Conservation (phyloP, 2,329 filamentous ascomycete genomes). For the Aspergillus sp. region DNA sequence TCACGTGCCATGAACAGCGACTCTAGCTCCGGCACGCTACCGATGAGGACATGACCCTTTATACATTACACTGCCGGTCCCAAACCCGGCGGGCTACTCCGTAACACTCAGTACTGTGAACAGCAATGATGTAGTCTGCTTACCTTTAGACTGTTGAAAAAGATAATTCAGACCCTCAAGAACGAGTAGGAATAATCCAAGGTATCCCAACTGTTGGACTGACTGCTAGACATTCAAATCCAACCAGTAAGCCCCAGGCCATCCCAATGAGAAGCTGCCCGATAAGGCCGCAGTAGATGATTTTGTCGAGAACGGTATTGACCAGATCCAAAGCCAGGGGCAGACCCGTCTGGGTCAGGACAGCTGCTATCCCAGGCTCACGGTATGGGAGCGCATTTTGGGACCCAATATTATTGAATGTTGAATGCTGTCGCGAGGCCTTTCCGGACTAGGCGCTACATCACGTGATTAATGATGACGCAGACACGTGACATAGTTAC, state of each 20-base stretch:
- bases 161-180: slow-evolving; percentile 49
- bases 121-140: too few relatives aligned
- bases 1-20: too few relatives aligned
- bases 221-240: slow-evolving; percentile 43
- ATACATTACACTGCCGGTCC: too few relatives aligned
- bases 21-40: too few relatives aligned
- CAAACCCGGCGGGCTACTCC: too few relatives aligned
- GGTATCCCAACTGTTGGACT: slow-evolving; percentile 60
- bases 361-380: slow-evolving; percentile 52
- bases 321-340: slow-evolving; percentile 54
- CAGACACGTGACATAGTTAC: not conserved
- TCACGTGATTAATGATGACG: too few relatives aligned
- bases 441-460: not conserved
- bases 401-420: not conserved
- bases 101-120: too few relatives aligned
- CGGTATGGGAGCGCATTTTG: slow-evolving; percentile 46
- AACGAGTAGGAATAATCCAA: slow-evolving; percentile 64
- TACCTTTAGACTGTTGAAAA: too few relatives aligned
- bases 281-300: slow-evolving; percentile 61
- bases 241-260: slow-evolving; percentile 63
- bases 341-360: slow-evolving; percentile 56
- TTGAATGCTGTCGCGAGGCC: too few relatives aligned
- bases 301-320: slow-evolving; percentile 49
- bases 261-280: slow-evolving; percentile 65
- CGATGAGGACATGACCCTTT: too few relatives aligned